Conservation (phyloP, 2,329 filamentous ascomycete species). For the Ophiocordyceps camponoti-saundersi region DNA sequence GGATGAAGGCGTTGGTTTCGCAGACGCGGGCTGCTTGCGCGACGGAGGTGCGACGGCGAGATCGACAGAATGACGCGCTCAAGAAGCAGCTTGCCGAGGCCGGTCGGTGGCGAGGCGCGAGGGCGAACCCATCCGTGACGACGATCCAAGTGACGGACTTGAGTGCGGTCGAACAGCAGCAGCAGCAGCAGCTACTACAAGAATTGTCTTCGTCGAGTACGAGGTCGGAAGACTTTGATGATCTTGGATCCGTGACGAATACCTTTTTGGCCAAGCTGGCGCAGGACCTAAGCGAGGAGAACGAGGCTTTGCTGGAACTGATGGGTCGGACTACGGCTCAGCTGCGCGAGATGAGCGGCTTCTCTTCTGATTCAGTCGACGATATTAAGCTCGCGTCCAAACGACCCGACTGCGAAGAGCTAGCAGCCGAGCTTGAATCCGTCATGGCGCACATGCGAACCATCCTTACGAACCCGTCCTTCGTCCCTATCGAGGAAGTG, state of each 20-base stretch:
- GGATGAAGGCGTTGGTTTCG: constrained; percentile 61
- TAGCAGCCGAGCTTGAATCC: constrained; percentile 57
- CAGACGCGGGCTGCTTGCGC: constrained; percentile 78
- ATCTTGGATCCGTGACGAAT: constrained; percentile 72
- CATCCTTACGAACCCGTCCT: constrained; percentile 86
- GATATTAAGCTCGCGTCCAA: constrained; percentile 13
- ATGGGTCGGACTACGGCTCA: constrained; percentile 55
- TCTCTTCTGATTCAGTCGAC: constrained; percentile 18
- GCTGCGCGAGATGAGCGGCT: constrained; percentile 52
- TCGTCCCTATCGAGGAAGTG: constrained; percentile 89
- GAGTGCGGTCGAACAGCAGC: constrained; percentile 27
- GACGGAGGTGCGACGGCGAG: constrained; percentile 79
- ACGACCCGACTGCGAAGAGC: constrained; percentile 38
- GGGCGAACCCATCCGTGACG: constrained; percentile 35
- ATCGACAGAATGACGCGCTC: constrained; percentile 72
- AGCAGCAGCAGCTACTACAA: constrained; percentile 6
- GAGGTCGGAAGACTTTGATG: constrained; percentile 41
- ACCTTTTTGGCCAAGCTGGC: constrained; percentile 77
- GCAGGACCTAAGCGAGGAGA: constrained; percentile 75
- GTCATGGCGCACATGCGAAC: constrained; percentile 68
- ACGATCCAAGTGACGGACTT: constrained; percentile 39
- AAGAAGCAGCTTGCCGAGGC: constrained; percentile 73
- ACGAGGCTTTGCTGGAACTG: constrained; percentile 62
- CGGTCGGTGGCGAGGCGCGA: constrained; percentile 41
- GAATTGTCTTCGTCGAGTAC: no score